Base-by-base conservation (phyloP, 2,329 filamentous ascomycete species). In the Talaromyces sp. region DNA sequence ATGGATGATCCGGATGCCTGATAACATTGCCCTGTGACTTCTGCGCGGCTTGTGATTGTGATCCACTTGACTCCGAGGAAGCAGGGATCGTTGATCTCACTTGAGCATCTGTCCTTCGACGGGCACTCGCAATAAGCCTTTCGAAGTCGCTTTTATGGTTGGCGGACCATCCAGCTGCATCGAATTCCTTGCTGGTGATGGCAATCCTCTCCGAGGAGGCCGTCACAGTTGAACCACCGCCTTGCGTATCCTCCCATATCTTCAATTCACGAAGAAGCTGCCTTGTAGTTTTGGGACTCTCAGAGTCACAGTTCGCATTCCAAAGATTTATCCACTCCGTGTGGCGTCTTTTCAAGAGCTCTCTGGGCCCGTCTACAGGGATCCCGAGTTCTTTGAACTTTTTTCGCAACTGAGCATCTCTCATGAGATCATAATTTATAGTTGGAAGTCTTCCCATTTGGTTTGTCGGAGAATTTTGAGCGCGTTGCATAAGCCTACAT, bases 281-380 rank as follows among this genome's bases (percentile, higher is more conserved):
- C 6, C 75, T 67, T 58, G 89, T 90, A 10, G 80, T 79, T 67
- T 88, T 89, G 0, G 91, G 91, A 1, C 78, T 77, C 32, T 82
- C 83, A 2, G 92, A 88, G 71, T 99, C 94, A 73, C 91, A 96
- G 69, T 99, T 99, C 10, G 95, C 90, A 70, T 99, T 99, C 88
- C 91, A 97, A 16, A 99, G 76, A 33, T 94, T 97, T 47, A 94
- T 82, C 92, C 92, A 99, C 72, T 99, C 94, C 20, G 84, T 90
- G 66, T 97, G 92, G 16, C 95, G 84, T 60, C 82, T 83, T 68
- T 93, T 88, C 49, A 97, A 78, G 1, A 92, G 78, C 41, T 81
- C 76, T 41, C 87, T 87, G 0, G 81, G 73, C 1, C 94, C 94
- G 54, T 76, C 79, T 9, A 80, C 82, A 0, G 90, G 87, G 51